These are phyloP conservation scores for Torulaspora indica DNA, from an alignment of 805 yeast genomes.

Conservation along the genomic window DNA sequence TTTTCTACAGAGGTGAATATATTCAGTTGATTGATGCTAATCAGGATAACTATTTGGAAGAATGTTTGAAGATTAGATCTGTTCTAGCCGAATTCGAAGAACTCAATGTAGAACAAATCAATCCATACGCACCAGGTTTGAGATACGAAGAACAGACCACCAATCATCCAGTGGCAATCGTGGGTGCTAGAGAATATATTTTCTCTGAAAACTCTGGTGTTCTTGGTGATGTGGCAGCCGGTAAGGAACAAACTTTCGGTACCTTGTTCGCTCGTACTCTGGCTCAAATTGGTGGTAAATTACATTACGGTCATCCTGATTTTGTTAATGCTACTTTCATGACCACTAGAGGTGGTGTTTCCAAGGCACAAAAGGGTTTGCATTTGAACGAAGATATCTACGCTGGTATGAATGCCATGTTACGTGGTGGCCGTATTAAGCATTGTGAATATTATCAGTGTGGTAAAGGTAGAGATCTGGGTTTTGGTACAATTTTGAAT, in stretches of 20 bases:
- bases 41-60: conserved; percentile 82
- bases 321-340: conserved; percentile 68
- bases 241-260: conserved; percentile 87
- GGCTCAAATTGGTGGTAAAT: conserved; percentile 79
- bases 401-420: conserved; percentile 79
- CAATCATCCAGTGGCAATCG: conserved; percentile 70
- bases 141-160: conserved; percentile 49
- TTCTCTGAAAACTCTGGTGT: conserved; percentile 84
- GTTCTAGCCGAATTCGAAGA: conserved; percentile 82
- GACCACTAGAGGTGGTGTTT: conserved; percentile 85
- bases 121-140: conserved; percentile 75
- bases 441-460: conserved; percentile 86
- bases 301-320: conserved; percentile 89
- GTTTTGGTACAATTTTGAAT: conserved; percentile 79
- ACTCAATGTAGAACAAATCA: conserved; percentile 65
- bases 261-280: conserved; percentile 78
- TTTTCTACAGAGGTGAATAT: conserved; percentile 81
- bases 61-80: conserved; percentile 77
- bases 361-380: conserved; percentile 81
- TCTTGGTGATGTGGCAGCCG: conserved; percentile 85
- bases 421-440: conserved; percentile 83
- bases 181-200: conserved; percentile 83
- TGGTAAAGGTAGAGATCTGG: conserved; percentile 88
- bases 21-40: conserved; percentile 81
- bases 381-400: conserved; percentile 85